A percentile compares a stretch with the other conserved stretches of the same genome.
phyloP scores from a whole-genome alignment of 345 rosid genomes.

The Laguncularia racemosa region DNA sequence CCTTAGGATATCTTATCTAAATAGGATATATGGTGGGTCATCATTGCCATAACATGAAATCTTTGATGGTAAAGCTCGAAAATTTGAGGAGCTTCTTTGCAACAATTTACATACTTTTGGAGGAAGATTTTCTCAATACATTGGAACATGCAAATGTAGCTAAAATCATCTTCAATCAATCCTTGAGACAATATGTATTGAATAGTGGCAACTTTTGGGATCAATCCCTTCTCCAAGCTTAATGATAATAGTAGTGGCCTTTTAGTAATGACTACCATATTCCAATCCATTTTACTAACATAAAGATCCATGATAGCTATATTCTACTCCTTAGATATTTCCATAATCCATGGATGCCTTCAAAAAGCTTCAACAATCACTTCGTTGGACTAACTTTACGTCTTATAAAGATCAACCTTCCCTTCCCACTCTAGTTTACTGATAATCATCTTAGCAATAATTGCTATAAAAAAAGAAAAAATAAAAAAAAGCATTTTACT shows the following conservation, averaged over 20 bases:
- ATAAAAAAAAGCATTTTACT: not conserved
- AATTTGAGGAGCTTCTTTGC: slow-evolving; percentile 10
- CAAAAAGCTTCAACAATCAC: slow-evolving; percentile 13
- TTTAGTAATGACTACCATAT: slow-evolving; percentile 3
- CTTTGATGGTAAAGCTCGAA: slow-evolving; percentile 14
- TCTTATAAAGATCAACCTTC: slow-evolving; percentile 3
- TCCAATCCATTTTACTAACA: slow-evolving; percentile 20
- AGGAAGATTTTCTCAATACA: slow-evolving; percentile 10
- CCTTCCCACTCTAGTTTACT: slow-evolving; percentile 12
- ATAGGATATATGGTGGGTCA: no score
- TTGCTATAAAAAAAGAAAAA: slow-evolving; percentile 11
- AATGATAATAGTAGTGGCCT: not conserved
- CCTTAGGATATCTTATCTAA: no score
- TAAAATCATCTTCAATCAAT: slow-evolving; percentile 10
- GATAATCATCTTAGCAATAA: not conserved
- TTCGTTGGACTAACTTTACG: slow-evolving; percentile 17
- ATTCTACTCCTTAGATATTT: slow-evolving; percentile 16
- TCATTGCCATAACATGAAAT: no score
- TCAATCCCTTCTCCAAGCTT: slow-evolving; percentile 26
- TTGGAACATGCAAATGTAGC: not conserved
- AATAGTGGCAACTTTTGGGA: slow-evolving; percentile 23
- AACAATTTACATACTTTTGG: slow-evolving; percentile 11
- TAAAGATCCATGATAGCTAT: slow-evolving; percentile 10
- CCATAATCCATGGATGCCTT: slow-evolving; percentile 14
- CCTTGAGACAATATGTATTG: slow-evolving; percentile 15